Percentiles rank a stretch among this genome's conserved stretches.
phyloP scores from a whole-genome alignment of 2,329 filamentous ascomycete genomes.

The Coleophoma eucalyptorum region DNA sequence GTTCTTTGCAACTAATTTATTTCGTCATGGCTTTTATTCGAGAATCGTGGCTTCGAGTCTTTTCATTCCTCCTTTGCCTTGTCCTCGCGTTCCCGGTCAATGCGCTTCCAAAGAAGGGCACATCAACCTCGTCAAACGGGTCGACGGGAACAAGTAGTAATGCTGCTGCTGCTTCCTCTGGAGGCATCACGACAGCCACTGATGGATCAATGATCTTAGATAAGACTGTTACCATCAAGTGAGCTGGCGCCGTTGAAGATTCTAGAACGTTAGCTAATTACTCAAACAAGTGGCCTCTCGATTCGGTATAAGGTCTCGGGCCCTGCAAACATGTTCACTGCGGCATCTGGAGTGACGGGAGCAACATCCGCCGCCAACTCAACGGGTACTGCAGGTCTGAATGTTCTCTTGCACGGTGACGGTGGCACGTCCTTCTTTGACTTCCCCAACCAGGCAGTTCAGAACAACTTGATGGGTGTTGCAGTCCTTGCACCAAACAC shows the following conservation, averaged over 20 bases:
- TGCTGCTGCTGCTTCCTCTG: constrained; percentile 7
- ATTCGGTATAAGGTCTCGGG: constrained; percentile 54
- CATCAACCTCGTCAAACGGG: not conserved
- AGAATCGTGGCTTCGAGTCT: constrained; percentile 13
- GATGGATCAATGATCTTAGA: constrained; percentile 54
- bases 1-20: constrained; percentile 8
- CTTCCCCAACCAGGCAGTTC: constrained; percentile 70
- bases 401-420: constrained; percentile 56
- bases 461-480: constrained; percentile 76
- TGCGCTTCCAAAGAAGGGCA: constrained; percentile 16
- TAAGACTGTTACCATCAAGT: constrained; percentile 50
- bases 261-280: no score
- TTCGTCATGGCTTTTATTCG: constrained; percentile 12
- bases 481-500: constrained; percentile 56
- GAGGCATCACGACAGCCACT: constrained; percentile 30
- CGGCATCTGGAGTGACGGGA: constrained; percentile 44
- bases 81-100: constrained; percentile 12
- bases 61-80: constrained; percentile 14
- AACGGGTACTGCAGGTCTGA: constrained; percentile 41
- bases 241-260: constrained; percentile 13
- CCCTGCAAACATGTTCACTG: constrained; percentile 49
- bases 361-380: constrained; percentile 26
- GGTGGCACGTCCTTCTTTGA: constrained; percentile 69
- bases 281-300: constrained; percentile 37
- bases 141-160: constrained; percentile 2